phyloP scores from a whole-genome alignment of 2,329 filamentous ascomycete species.

The Aspergillus uvarum region DNA sequence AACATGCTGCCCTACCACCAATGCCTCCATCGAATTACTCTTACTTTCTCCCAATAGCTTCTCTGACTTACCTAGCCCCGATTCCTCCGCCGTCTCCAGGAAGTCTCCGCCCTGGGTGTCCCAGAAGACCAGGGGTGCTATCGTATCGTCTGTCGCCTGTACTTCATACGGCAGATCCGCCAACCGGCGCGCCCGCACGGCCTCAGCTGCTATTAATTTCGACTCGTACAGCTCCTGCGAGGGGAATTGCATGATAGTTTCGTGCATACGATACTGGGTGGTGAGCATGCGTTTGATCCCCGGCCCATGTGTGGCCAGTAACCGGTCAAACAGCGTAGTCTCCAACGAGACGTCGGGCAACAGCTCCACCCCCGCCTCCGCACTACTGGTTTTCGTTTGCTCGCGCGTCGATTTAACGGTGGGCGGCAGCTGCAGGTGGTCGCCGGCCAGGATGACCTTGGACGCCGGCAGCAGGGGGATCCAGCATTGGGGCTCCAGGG shows the following conservation, averaged over 20 bases:
- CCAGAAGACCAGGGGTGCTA: slow-evolving; percentile 84
- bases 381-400: slow-evolving; percentile 51
- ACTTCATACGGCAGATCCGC: slow-evolving; percentile 77
- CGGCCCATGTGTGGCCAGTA: slow-evolving; percentile 76
- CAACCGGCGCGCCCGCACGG: slow-evolving; percentile 72
- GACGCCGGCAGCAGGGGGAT: slow-evolving; percentile 76
- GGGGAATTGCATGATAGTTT: slow-evolving; percentile 91
- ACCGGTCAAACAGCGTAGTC: slow-evolving; percentile 87
- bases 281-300: slow-evolving; percentile 92
- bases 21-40: slow-evolving; percentile 87
- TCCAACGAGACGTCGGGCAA: slow-evolving; percentile 65
- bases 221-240: slow-evolving; percentile 84
- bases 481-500: slow-evolving; percentile 96
- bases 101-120: slow-evolving; percentile 96
- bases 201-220: slow-evolving; percentile 75
- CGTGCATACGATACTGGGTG: slow-evolving; percentile 97
- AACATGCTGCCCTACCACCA: slow-evolving; percentile 77
- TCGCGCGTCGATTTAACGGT: slow-evolving; percentile 77
- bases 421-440: slow-evolving; percentile 90
- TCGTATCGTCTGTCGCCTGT: slow-evolving; percentile 78
- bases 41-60: slow-evolving; percentile 71
- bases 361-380: slow-evolving; percentile 40
- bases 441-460: slow-evolving; percentile 88
- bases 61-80: slow-evolving; percentile 54
- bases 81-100: slow-evolving; percentile 76